A percentile compares a stretch with the other conserved stretches of the same genome.
Conservation (phyloP, 2,329 filamentous ascomycete species). For the Teratosphaeriaceae sp. region DNA sequence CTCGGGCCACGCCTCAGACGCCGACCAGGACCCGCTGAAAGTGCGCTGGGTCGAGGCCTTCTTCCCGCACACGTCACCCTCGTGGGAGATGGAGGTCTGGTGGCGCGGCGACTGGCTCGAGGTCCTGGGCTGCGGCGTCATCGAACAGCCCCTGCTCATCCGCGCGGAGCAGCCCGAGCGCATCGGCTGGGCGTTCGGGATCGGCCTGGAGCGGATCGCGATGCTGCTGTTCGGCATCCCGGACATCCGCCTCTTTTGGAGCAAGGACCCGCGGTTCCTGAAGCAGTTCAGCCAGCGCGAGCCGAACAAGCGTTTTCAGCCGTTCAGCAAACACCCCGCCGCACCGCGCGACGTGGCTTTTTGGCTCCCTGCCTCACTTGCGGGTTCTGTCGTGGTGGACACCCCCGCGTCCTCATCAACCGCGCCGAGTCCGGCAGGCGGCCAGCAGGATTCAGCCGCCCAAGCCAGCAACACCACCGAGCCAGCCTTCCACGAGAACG, state of each 20-base stretch:
- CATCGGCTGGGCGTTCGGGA: conserved; percentile 90
- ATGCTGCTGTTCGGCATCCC: conserved; percentile 97
- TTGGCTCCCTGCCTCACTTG: conserved; percentile 56
- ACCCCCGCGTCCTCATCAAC: conserved; percentile 27
- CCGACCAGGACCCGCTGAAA: conserved; percentile 62
- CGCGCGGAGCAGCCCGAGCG: conserved; percentile 68
- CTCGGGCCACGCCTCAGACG: conserved; percentile 29
- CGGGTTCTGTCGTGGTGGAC: conserved; percentile 21
- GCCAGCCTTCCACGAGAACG: conserved; percentile 76
- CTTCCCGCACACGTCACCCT: conserved; percentile 94
- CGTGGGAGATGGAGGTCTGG: conserved; percentile 93
- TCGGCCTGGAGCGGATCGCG: conserved; percentile 89
- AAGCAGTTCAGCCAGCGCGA: conserved; percentile 60
- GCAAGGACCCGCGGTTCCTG: conserved; percentile 75
- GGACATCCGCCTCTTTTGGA: conserved; percentile 97
- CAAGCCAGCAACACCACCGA: conserved; percentile 30
- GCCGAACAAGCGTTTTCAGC: conserved; percentile 60
- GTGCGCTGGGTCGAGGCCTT: conserved; percentile 96
- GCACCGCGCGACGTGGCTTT: conserved; percentile 93
- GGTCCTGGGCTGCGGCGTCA: conserved; percentile 85
- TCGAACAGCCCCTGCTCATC: conserved; percentile 73
- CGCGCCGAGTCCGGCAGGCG: conserved; percentile 27
- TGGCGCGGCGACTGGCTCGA: conserved; percentile 96
- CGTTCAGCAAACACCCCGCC: conserved; percentile 86
- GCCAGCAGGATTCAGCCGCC: conserved; percentile 30